Percentiles rank a stretch among this genome's conserved stretches.
Conservation (phyloP, 768 basidiomycete genomes). For the Boletus eberwhitei region DNA sequence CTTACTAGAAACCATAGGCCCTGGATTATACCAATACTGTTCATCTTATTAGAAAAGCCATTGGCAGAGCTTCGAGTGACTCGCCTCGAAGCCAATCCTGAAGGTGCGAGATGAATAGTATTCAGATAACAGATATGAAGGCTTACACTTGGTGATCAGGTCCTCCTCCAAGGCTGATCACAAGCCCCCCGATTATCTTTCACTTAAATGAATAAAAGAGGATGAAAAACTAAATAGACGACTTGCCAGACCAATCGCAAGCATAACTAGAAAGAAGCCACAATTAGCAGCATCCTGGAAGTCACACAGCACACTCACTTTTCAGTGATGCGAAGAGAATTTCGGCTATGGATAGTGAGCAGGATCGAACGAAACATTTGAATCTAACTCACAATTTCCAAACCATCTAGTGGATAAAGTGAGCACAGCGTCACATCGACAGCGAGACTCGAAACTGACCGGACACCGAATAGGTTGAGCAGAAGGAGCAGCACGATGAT, state of each 20-base stretch:
- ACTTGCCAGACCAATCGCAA: constrained; percentile 35
- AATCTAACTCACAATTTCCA: constrained; percentile 17
- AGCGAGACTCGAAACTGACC: constrained; percentile 37
- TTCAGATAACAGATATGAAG: constrained; percentile 32
- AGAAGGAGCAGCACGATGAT: constrained; percentile 37
- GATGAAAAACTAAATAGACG: neutral
- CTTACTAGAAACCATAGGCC: constrained; percentile 24
- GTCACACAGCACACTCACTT: constrained; percentile 13
- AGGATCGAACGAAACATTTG: neutral
- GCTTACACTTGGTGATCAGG: constrained; percentile 42
- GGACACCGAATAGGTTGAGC: constrained; percentile 47
- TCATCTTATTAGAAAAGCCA: neutral
- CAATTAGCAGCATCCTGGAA: neutral
- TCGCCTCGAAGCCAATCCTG: constrained; percentile 20
- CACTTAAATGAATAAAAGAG: neutral
- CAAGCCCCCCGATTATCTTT: constrained; percentile 41
- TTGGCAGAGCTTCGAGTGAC: neutral
- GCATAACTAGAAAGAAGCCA: constrained; percentile 26
- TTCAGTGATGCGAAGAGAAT: constrained; percentile 22
- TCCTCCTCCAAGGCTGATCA: constrained; percentile 58
- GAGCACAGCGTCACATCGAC: constrained; percentile 32
- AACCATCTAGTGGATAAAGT: constrained; percentile 24
- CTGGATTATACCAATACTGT: constrained; percentile 25
- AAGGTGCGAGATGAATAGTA: neutral
- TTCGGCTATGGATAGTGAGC: constrained; percentile 19